A percentile compares a stretch with the other conserved stretches of the same genome.
Conservation (phyloP, 139 green algal species). For the Chlamydomonas applanata region DNA sequence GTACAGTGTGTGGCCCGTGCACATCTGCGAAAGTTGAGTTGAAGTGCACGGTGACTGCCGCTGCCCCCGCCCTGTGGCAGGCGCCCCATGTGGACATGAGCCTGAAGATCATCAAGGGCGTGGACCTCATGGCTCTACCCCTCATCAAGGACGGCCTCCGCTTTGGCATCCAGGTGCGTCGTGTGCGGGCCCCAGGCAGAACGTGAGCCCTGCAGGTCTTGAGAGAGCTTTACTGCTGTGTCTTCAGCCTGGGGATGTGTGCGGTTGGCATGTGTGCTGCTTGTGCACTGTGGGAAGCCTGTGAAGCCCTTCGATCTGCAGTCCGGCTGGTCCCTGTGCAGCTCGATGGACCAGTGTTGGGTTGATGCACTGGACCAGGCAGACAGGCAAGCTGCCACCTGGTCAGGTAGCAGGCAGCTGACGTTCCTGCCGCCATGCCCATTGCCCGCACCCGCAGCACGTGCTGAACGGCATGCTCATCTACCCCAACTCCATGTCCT, state of each 20-base stretch:
- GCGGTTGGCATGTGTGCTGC: too few relatives aligned
- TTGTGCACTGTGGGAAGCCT: too few relatives aligned
- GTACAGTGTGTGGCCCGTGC: background rate
- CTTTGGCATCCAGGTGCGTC: constrained; percentile 36
- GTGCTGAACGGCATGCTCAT: constrained; percentile 52
- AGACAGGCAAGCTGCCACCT: too few relatives aligned
- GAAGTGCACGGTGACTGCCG: too few relatives aligned
- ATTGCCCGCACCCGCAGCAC: constrained; percentile 14
- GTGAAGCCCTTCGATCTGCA: too few relatives aligned
- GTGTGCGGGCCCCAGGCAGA: constrained; percentile 1
- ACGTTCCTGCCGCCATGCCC: too few relatives aligned
- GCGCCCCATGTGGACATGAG: constrained; percentile 61
- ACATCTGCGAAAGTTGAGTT: too few relatives aligned
- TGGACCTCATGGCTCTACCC: constrained; percentile 76
- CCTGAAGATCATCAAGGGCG: constrained; percentile 40
- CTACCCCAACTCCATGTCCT: constrained; percentile 65
- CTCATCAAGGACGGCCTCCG: constrained; percentile 41
- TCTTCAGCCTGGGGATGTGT: background rate
- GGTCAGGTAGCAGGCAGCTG: too few relatives aligned
- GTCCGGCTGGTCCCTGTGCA: too few relatives aligned
- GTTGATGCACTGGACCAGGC: background rate
- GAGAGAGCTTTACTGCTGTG: background rate
- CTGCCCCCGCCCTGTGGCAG: background rate
- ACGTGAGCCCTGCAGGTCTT: background rate
- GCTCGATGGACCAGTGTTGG: too few relatives aligned